Evolutionary conservation across 768 basidiomycete genomes (phyloP).

Genomic region (Naematelia encephala): DNA sequence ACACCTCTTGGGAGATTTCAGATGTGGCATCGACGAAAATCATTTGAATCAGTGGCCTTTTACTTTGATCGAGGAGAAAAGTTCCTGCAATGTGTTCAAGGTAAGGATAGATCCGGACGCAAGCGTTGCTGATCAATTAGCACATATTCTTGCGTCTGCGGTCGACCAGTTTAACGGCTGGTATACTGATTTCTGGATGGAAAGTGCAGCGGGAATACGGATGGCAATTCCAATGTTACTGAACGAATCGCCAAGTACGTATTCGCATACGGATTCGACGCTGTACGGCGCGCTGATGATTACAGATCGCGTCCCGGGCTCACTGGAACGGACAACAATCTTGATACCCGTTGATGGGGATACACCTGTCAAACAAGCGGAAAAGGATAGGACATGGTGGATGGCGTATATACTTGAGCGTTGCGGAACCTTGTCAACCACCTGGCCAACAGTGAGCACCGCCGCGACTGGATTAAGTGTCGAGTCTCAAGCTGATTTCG

Average conservation of each 20-base stretch:
- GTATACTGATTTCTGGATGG: slow-evolving; percentile 43
- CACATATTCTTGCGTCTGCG: slow-evolving; percentile 17
- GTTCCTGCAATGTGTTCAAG: slow-evolving; percentile 31
- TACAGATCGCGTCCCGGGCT: slow-evolving; percentile 11
- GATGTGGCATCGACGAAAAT: slow-evolving; percentile 40
- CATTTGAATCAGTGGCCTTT: slow-evolving; percentile 18
- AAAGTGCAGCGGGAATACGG: slow-evolving; percentile 23
- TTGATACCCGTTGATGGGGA: slow-evolving; percentile 12
- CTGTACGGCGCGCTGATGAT: too few species aligned
- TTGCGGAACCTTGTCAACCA: slow-evolving; percentile 13
- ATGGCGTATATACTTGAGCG: slow-evolving; percentile 30
- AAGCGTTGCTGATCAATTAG: background rate
- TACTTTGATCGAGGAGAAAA: slow-evolving; percentile 28
- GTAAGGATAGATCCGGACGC: slow-evolving; percentile 5
- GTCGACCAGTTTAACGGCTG: slow-evolving; percentile 37
- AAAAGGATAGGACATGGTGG: slow-evolving; percentile 41
- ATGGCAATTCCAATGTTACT: slow-evolving; percentile 31
- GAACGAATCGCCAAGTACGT: slow-evolving; percentile 33
- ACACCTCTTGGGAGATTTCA: slow-evolving; percentile 29
- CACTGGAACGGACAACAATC: slow-evolving; percentile 8
- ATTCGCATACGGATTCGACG: too few species aligned
- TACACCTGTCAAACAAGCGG: slow-evolving; percentile 28
- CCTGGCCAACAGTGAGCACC: slow-evolving; percentile 29
- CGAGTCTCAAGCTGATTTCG: background rate
- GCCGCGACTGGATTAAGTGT: too few species aligned